Evolutionary conservation across 768 basidiomycete species (phyloP).

Genomic region (Termitomyces eurrhizus): DNA sequence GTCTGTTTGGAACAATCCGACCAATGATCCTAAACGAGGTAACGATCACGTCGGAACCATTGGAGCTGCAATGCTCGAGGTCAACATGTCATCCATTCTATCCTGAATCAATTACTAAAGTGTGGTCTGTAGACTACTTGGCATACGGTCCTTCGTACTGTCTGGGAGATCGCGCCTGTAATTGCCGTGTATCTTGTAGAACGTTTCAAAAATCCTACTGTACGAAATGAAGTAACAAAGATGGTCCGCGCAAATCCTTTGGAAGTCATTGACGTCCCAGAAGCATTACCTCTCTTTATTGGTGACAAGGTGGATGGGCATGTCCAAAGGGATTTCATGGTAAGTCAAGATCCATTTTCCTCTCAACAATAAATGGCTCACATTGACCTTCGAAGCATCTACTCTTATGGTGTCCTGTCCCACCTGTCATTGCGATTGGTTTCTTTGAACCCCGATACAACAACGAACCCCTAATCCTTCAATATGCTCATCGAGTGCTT

Average conservation of each 20-base stretch:
- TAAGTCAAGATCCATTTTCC: constrained; percentile 22
- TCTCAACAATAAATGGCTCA: neutral
- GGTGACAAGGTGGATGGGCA: constrained; percentile 62
- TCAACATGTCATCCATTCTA: constrained; percentile 26
- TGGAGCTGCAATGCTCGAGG: constrained; percentile 59
- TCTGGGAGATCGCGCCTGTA: constrained; percentile 82
- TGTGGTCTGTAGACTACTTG: constrained; percentile 47
- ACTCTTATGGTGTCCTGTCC: constrained; percentile 83
- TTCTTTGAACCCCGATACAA: constrained; percentile 85
- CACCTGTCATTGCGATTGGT: constrained; percentile 75
- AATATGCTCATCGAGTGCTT: constrained; percentile 94
- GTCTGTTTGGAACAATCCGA: constrained; percentile 87
- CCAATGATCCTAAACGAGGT: constrained; percentile 70
- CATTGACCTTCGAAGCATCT: constrained; percentile 54
- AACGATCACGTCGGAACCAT: constrained; percentile 49
- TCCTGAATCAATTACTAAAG: neutral
- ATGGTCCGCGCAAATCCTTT: constrained; percentile 71
- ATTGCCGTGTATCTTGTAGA: constrained; percentile 83
- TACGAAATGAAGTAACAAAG: constrained; percentile 70
- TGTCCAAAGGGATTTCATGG: constrained; percentile 72
- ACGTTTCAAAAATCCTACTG: constrained; percentile 69
- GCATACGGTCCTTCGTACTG: constrained; percentile 61
- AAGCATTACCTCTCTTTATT: constrained; percentile 77
- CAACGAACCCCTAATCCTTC: constrained; percentile 80
- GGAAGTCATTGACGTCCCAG: constrained; percentile 69